These are phyloP conservation scores for Aspergillus coremiiformis DNA, from an alignment of 495 filamentous ascomycete species.

Conservation along the genomic window DNA sequence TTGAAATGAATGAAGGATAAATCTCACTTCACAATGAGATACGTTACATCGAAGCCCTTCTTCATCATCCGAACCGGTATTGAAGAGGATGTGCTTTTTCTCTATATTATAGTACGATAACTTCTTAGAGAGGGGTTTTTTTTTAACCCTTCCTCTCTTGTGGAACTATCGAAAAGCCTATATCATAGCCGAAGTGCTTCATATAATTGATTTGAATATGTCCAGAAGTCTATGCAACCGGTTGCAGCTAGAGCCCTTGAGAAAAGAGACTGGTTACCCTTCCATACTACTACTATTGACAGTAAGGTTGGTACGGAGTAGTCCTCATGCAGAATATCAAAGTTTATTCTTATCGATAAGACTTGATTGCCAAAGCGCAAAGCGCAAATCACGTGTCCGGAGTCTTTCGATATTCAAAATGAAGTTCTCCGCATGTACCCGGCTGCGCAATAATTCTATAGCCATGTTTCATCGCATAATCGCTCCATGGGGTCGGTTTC, in stretches of 20 bases:
- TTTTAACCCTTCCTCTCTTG: neutral
- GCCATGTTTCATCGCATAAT: conserved; percentile 30
- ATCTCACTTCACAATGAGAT: neutral
- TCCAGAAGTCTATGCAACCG: neutral
- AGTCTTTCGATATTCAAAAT: conserved; percentile 8
- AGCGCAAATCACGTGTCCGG: conserved; percentile 20
- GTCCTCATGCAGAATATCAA: too few species aligned
- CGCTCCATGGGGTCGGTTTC: conserved; percentile 22
- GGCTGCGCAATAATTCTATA: conserved; percentile 10
- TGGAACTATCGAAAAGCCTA: neutral
- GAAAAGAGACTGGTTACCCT: too few species aligned
- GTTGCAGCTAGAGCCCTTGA: too few species aligned
- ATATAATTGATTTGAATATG: neutral
- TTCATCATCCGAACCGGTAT: neutral
- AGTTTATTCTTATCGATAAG: conserved; percentile 15
- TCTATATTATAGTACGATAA: neutral
- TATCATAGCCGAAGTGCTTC: neutral
- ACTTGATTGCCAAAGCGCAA: conserved; percentile 8
- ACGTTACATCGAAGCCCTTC: neutral
- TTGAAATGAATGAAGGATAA: conserved; percentile 26
- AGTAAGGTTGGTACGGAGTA: too few species aligned
- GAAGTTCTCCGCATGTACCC: conserved; percentile 8
- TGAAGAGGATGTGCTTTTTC: neutral
- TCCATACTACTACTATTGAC: too few species aligned
- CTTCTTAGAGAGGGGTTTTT: neutral